Percentiles rank a stretch among this genome's conserved stretches.
Evolutionary conservation across 352 stramenopile genomes (phyloP).

Genomic region (Phytophthora podocarpi): DNA sequence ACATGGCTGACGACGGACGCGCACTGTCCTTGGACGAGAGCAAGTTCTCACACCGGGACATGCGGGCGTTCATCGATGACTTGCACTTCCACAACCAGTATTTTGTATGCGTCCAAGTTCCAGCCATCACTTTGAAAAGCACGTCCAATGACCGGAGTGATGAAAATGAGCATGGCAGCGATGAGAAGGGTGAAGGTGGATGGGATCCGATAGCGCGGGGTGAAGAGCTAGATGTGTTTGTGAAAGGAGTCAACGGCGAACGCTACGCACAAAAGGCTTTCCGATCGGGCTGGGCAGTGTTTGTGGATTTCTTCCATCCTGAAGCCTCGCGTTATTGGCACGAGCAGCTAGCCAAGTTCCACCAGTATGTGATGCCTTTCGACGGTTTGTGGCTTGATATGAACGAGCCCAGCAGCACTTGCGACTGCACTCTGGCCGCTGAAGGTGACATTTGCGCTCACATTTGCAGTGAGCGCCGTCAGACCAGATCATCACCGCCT

Average conservation of each 20-base stretch:
- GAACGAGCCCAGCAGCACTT: conserved; percentile 81
- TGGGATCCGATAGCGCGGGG: conserved; percentile 47
- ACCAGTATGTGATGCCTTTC: conserved; percentile 64
- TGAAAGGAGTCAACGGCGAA: conserved; percentile 76
- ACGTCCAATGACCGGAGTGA: conserved; percentile 12
- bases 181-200: background rate
- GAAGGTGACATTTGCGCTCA: conserved; percentile 44
- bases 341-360: conserved; percentile 65
- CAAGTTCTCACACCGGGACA: conserved; percentile 46
- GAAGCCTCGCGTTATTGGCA: conserved; percentile 71
- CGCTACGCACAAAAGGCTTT: conserved; percentile 71
- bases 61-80: conserved; percentile 70
- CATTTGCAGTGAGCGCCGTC: conserved; percentile 14
- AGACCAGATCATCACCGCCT: background rate
- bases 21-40: conserved; percentile 70
- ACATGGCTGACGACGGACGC: conserved; percentile 35
- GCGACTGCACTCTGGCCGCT: conserved; percentile 49
- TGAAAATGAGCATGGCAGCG: background rate
- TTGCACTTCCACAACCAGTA: conserved; percentile 86
- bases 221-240: conserved; percentile 66
- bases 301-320: conserved; percentile 89
- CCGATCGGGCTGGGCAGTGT: conserved; percentile 63
- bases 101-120: conserved; percentile 71
- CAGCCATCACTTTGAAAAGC: conserved; percentile 49
- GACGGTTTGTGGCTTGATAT: conserved; percentile 88